These are phyloP conservation scores for Endoconidiophora laricicola DNA, from an alignment of 2,329 filamentous ascomycete species.

Conservation along the genomic window DNA sequence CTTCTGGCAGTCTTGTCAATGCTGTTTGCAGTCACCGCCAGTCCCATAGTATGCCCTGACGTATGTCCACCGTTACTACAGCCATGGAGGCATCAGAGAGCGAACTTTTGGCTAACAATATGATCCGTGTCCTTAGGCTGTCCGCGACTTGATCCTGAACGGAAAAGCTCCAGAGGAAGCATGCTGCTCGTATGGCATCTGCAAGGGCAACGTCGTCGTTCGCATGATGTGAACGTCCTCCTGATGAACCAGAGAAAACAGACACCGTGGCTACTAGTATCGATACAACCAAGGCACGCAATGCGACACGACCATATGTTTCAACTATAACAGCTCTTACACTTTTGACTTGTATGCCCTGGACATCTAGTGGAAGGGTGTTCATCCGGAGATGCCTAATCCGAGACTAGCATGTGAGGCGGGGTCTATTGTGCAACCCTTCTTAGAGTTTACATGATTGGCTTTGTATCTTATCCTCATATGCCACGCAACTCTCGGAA, in stretches of 20 bases:
- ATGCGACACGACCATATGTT: no score
- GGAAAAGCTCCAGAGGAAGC: slow-evolving; percentile 30
- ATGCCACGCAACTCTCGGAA: no score
- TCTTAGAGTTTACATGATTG: no score
- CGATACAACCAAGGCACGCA: neutral
- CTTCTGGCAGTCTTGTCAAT: neutral
- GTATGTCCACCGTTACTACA: slow-evolving; percentile 1
- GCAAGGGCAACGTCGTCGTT: slow-evolving; percentile 33
- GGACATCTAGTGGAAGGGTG: no score
- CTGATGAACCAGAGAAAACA: neutral
- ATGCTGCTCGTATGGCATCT: slow-evolving; percentile 38
- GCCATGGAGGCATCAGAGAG: neutral
- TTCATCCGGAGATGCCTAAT: no score
- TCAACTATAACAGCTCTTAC: no score
- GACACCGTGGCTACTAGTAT: neutral
- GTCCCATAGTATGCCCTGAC: slow-evolving; percentile 11
- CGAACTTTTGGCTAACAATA: neutral
- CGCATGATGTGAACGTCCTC: slow-evolving; percentile 22
- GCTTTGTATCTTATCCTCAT: no score
- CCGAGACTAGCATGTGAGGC: no score
- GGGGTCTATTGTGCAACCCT: no score
- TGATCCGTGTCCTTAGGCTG: slow-evolving; percentile 1
- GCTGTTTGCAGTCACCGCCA: neutral
- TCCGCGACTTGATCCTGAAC: slow-evolving; percentile 28
- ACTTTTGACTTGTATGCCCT: no score